Base-by-base conservation (phyloP, 441 rosid species). In the Brassica balearica region DNA sequence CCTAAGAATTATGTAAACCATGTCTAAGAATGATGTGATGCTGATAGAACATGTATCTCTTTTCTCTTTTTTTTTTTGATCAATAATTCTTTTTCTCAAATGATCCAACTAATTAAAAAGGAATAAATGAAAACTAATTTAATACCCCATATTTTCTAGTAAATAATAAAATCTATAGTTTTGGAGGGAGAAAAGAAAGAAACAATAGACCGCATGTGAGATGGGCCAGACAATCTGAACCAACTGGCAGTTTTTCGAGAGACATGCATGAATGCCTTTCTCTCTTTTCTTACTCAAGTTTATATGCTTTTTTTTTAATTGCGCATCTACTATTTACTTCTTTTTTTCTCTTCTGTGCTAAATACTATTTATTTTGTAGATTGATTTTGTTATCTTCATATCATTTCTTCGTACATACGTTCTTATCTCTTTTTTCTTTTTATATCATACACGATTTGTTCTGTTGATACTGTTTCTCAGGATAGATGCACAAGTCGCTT, bases 191-290 rank as follows among this genome's bases (percentile, higher is more conserved):
- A 43, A 41, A 23, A 15, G 8, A 43, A 34, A 4, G 10, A 46
- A 4, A 58, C 3, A 2, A 58, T 53, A 17, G 59, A 38, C 41
- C 7, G 73, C 83, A 80, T 80, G 83, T 75, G 83, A 75, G 83
- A 80, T 80, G 83, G 83, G 83, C 73, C 83, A 75, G 77, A 80
- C 60, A 5, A 48, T 75, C 80, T 75, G 83, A 71, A 48, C 60
- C 61, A 66, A 66, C 70, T 66, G 80, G 80, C 77, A 71, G 83
- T 80, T 75, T 80, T 71, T 58, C 69, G 46, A 66, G 80, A 68
- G 83, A 71, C 83, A 80, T 80, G 80, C 80, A 71, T 75, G 80
- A 75, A 80, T 80, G 75, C 22, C 19, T 72, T 27, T 36, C 25
- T 72, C 63, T 53, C 20, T 61, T 53, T 64, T 77, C 65, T 65